Evolutionary conservation across 352 stramenopile species (phyloP).

Genomic region (Phytophthora multivora): DNA sequence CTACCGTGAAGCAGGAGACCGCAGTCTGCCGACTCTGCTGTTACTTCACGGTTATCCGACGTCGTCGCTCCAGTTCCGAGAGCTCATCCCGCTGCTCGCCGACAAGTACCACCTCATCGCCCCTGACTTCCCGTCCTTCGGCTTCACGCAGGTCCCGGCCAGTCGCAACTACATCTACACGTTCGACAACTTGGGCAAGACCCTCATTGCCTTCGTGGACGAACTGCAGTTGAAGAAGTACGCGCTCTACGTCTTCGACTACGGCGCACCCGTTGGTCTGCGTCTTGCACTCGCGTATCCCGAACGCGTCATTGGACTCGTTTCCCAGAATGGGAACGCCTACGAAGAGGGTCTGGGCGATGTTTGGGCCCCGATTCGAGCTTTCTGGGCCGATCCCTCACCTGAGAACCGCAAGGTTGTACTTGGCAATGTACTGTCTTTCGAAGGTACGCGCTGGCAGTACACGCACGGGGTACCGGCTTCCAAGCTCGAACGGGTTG

Average conservation of each 20-base stretch:
- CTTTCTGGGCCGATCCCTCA: background rate
- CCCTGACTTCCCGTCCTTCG: background rate
- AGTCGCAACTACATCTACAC: background rate
- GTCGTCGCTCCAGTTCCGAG: background rate
- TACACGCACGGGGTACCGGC: background rate
- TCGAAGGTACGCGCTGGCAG: conserved; percentile 1
- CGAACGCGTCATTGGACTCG: background rate
- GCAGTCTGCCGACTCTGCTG: background rate
- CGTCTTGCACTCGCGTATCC: background rate
- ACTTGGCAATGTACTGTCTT: background rate
- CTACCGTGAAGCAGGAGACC: conserved; percentile 1
- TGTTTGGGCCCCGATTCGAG: background rate
- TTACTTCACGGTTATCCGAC: background rate
- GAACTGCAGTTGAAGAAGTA: conserved; percentile 1
- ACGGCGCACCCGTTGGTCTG: background rate
- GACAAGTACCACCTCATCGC: background rate
- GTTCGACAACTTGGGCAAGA: background rate
- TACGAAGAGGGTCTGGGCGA: background rate
- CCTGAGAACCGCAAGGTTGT: background rate
- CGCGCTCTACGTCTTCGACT: conserved; percentile 1
- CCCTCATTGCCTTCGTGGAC: background rate
- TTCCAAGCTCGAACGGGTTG: background rate
- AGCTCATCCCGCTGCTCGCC: background rate
- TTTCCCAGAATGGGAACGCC: background rate
- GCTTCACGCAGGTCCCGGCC: background rate